phyloP scores from a whole-genome alignment of 2,329 filamentous ascomycete genomes.

The Chaetomiaceae sp. region DNA sequence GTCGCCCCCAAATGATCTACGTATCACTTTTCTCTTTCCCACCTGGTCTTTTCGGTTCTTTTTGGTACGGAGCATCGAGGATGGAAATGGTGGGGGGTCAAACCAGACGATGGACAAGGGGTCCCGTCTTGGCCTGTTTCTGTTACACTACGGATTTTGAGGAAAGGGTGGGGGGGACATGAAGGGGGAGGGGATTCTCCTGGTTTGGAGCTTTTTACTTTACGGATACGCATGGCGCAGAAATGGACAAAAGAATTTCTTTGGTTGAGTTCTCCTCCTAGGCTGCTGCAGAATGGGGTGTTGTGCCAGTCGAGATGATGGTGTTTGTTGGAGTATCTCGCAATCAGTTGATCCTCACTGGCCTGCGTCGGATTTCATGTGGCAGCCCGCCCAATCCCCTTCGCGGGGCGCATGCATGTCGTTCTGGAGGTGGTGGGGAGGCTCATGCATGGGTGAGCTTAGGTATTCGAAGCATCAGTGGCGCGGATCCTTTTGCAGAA shows the following conservation, averaged over 20 bases:
- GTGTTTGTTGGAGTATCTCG: neutral
- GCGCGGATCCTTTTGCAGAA: too few species aligned
- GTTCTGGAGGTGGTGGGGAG: neutral
- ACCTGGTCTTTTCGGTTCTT: neutral
- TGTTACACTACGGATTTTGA: conserved; percentile 8
- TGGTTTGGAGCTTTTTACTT: neutral
- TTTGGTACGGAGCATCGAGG: neutral
- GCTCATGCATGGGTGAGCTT: neutral
- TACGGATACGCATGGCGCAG: neutral
- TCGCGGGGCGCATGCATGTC: too few species aligned
- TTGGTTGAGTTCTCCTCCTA: neutral
- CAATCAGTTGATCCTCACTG: conserved; percentile 6
- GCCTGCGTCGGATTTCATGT: neutral
- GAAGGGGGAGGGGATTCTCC: neutral
- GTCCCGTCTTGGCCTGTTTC: conserved; percentile 8
- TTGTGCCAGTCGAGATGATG: neutral
- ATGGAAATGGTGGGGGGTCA: conserved; percentile 2
- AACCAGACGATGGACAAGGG: neutral
- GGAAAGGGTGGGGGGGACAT: neutral
- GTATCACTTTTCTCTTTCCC: conserved; percentile 1
- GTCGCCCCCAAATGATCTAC: conserved; percentile 1
- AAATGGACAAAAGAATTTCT: neutral
- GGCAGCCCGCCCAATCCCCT: too few species aligned
- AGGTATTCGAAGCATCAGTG: neutral
- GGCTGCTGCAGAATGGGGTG: neutral